Evolutionary conservation across 164 flowering plant genomes (phyloP).

Genomic region (Vitis vinifera): ASM3070453v1 NC_081808.1:2681501-2682000

Average conservation of each 20-base stretch:
- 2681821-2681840: constrained; percentile 46
- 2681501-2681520: not conserved
- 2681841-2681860: constrained; percentile 36
- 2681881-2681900: constrained; percentile 1
- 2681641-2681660: not conserved
- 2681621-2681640: not conserved
- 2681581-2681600: not conserved
- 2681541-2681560: not conserved
- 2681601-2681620: not conserved
- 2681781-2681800: constrained; percentile 79
- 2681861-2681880: constrained; percentile 33
- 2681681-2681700: constrained; percentile 11
- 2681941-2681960: not conserved
- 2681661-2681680: constrained; percentile 3
- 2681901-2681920: not conserved
- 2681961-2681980: constrained; percentile 14
- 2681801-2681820: constrained; percentile 49
- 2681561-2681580: not conserved
- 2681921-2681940: too few species aligned
- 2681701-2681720: not conserved
- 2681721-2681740: constrained; percentile 41
- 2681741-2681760: constrained; percentile 43
- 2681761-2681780: constrained; percentile 70
- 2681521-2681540: too few species aligned
- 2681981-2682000: not conserved